These are phyloP conservation scores for Wallacemonas rigidus DNA, from an alignment of 208 protist genomes.

Conservation along the genomic window DNA sequence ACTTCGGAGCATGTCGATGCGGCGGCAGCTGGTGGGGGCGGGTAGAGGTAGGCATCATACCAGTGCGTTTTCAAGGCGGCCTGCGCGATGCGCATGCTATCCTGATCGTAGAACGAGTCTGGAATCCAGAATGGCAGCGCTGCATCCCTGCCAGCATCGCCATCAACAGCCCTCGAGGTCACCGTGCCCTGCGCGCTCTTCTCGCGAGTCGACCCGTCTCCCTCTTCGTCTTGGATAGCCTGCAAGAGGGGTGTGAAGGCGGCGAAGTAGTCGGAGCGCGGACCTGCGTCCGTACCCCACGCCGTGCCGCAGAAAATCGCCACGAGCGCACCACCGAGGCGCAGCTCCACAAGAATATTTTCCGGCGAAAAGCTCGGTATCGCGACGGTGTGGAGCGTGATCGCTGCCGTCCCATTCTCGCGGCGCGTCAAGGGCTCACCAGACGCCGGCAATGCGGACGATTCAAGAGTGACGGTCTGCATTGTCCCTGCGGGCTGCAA, in stretches of 20 bases:
- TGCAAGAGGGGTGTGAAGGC: slow-evolving; percentile 22
- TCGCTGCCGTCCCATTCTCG: not conserved
- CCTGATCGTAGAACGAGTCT: slow-evolving; percentile 1
- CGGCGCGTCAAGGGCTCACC: no score
- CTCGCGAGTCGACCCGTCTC: no score
- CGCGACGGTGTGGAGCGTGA: slow-evolving; percentile 40
- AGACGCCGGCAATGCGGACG: not conserved
- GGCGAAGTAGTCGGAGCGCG: slow-evolving; percentile 52
- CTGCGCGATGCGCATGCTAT: slow-evolving; percentile 33
- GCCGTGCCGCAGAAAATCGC: slow-evolving; percentile 66
- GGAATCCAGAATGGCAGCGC: slow-evolving; percentile 1
- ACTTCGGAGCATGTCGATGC: not conserved
- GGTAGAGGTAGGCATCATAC: slow-evolving; percentile 44
- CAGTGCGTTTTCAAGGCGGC: slow-evolving; percentile 40
- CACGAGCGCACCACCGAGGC: slow-evolving; percentile 28
- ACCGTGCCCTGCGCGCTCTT: no score
- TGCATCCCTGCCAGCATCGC: not conserved
- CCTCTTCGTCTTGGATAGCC: not conserved
- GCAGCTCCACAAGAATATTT: slow-evolving; percentile 65
- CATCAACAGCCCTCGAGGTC: no score
- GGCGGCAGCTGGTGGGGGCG: slow-evolving; percentile 13
- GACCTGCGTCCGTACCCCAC: slow-evolving; percentile 54
- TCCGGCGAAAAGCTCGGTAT: slow-evolving; percentile 74
- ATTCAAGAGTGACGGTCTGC: not conserved
- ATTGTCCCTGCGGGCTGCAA: slow-evolving; percentile 24